phyloP scores from a whole-genome alignment of 2,329 filamentous ascomycete genomes.

The Alternaria postmessia region DNA sequence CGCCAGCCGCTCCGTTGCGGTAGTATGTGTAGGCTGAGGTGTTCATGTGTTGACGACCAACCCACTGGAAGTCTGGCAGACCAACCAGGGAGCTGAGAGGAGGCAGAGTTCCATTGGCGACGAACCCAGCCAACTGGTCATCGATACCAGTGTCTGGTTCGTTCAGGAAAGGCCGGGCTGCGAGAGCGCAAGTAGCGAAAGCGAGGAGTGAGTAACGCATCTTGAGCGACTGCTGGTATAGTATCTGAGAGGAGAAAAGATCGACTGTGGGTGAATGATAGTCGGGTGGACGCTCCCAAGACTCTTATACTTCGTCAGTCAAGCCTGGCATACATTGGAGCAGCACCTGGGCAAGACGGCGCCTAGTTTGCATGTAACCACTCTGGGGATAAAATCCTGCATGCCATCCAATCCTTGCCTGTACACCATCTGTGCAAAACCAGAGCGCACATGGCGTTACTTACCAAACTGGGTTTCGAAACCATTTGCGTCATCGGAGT shows the following conservation, averaged over 20 bases:
- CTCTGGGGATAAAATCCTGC: background rate
- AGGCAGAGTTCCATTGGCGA: conserved; percentile 50
- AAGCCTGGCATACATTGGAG: background rate
- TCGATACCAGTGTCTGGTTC: conserved; percentile 50
- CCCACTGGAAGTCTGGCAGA: conserved; percentile 64
- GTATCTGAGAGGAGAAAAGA: conserved; percentile 9
- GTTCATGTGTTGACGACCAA: conserved; percentile 60
- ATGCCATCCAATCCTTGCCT: conserved; percentile 8
- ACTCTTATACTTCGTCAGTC: conserved; percentile 13
- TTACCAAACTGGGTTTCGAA: conserved; percentile 12
- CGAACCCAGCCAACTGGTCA: conserved; percentile 25
- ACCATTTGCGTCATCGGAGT: conserved; percentile 15
- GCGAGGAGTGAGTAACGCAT: conserved; percentile 34
- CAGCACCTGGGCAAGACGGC: background rate
- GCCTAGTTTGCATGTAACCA: background rate
- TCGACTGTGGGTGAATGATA: background rate
- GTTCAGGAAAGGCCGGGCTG: conserved; percentile 45
- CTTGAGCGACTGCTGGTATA: conserved; percentile 10
- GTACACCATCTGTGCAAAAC: conserved; percentile 8
- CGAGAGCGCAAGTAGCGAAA: conserved; percentile 39
- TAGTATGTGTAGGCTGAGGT: conserved; percentile 63
- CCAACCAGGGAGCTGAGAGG: conserved; percentile 57
- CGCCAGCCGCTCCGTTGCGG: conserved; percentile 63
- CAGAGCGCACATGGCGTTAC: conserved; percentile 2
- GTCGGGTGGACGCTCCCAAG: background rate